Evolutionary conservation across 2,329 filamentous ascomycete species (phyloP), one percentile per base, ranked within the genome.

Genomic region (Aspergillus tubingensis): DNA sequence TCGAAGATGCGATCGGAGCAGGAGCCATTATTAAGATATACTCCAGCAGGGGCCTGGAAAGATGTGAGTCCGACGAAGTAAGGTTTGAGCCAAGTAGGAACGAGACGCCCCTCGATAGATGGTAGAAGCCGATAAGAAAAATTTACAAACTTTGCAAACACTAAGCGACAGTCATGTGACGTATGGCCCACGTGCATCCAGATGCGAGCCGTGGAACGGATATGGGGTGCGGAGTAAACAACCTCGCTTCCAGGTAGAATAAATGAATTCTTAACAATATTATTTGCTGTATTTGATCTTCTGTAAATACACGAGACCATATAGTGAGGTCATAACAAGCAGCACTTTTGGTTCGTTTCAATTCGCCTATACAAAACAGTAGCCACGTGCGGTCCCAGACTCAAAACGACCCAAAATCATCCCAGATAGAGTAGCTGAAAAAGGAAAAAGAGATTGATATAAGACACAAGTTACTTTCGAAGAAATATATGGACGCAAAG

Each of bases 1-100:
- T 61, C n/a, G 67, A 54, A 6, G 68, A 50, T 25, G 59, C 53
- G 17, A 50, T 51, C 8, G 59, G 51, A 50, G 57, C 56, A n/a
- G 62, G 44, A 21, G 62, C 61, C 62, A 64, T 64, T 6, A 17
- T 52, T 11, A 11, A 10, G 43, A 38, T 11, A 15, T 11, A 13
- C 53, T 23, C 38, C 17, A 25, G n/a, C 39, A n/a, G 21, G 27
- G 43, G 11, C 21, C 36, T 27, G 10, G 39, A 30, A n/a, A 54
- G 23, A 21, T 13, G 25, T 19, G 39, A 47, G 52, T 23, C 8
- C 11, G 41, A 54, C 6, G n/a, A 15, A 17, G 13, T n/a, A n/a
- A 39, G 13, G 30, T 15, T 36, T 21, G 41, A 30, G 39, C 25
- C 23, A 17, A 39, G 27, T 17, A 6, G 53, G 21, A 55, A 55